phyloP scores from a whole-genome alignment of 2,329 filamentous ascomycete genomes.

The Aspergillus sp. region DNA sequence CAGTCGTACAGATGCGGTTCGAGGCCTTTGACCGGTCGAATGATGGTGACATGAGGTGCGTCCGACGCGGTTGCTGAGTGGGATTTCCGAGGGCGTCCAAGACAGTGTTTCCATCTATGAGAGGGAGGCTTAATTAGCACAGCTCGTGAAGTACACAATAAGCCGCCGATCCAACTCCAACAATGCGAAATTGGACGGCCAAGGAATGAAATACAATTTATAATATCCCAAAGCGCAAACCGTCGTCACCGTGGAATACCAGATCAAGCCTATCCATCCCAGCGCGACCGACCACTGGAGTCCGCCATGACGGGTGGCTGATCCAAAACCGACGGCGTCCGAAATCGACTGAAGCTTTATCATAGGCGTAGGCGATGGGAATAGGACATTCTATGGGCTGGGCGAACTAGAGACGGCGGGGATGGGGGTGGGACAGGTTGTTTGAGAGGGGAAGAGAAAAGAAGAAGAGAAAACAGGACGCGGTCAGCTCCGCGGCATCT shows the following conservation, averaged over 20 bases:
- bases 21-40: slow-evolving; percentile 89
- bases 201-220: slow-evolving; percentile 51
- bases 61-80: slow-evolving; percentile 42
- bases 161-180: not conserved
- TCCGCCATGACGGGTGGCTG: slow-evolving; percentile 28
- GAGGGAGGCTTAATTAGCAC: slow-evolving; percentile 13
- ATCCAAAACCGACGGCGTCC: slow-evolving; percentile 21
- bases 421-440: not conserved
- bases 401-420: not conserved
- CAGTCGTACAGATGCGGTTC: slow-evolving; percentile 91
- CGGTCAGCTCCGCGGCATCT: not conserved
- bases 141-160: not conserved
- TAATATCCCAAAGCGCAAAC: slow-evolving; percentile 60
- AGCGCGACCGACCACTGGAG: slow-evolving; percentile 38
- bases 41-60: slow-evolving; percentile 81
- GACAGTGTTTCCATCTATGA: slow-evolving; percentile 56
- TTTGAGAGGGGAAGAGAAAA: slow-evolving; percentile 2
- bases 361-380: slow-evolving; percentile 26
- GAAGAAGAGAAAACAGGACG: not conserved
- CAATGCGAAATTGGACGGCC: not conserved
- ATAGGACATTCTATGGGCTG: slow-evolving; percentile 17
- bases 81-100: slow-evolving; percentile 44
- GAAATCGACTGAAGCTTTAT: slow-evolving; percentile 25
- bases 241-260: slow-evolving; percentile 55
- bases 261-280: slow-evolving; percentile 51